Base-by-base conservation (phyloP, 768 basidiomycete genomes). In the Mycena capillaripes region DNA sequence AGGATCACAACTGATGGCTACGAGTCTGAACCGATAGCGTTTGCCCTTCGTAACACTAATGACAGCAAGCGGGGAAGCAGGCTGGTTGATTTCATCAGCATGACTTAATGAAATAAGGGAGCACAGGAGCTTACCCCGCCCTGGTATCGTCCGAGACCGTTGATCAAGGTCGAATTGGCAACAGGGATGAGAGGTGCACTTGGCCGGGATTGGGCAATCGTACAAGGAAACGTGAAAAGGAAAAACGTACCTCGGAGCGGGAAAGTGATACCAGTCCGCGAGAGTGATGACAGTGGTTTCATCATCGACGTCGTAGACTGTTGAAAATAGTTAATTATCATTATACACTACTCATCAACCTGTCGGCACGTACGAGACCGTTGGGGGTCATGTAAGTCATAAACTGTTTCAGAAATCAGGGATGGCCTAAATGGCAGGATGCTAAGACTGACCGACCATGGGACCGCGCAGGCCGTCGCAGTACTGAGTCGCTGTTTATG, bases 381-480 rank as follows among this genome's bases (percentile, higher is more conserved):
- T 50, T 85, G 80, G 17, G 86, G 85, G 68, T 87, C 86, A 27
- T 64, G 17, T 9, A 72, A 76, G 46, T 88, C 87, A 44, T 88
- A 87, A 17, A 89, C 79, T 66, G 30, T 21, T 9, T 12, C 10
- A 1, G 17, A 50, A 30, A 52, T 50, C 4, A 70, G 52, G 25
- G 19, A 6, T 23, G 58, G n/a, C 9, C 5, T 11, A 32, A 27
- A 46, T 3, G 9, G 7, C 5, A 55, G 44, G 19, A 1, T 44
- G 44, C 6, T 21, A 10, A 23, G 19, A 72, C 52, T 9, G 14
- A 69, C 71, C 61, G 8, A 90, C 82, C 40, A 89, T 42, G 4
- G 85, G 81, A 0, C 89, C 89, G 50, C 89, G 78, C 29, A 90
- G 81, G 0, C 89, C 89, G 63, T 90, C 89, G 59, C 89, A 90